Base-by-base conservation (phyloP, 352 stramenopile genomes). In the Globisporangium paddicum region DNA sequence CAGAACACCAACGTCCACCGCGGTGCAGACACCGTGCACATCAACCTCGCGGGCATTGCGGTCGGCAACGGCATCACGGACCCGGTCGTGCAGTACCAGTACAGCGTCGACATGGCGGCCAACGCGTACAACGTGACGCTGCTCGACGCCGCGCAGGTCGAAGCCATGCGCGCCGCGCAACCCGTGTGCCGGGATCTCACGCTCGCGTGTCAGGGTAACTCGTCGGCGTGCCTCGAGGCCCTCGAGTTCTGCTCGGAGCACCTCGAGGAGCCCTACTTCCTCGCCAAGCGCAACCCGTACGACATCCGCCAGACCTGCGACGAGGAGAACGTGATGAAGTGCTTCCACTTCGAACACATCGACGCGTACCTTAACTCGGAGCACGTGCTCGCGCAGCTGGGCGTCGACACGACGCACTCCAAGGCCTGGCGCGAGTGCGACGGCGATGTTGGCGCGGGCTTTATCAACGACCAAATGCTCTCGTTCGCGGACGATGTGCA, bases 381-480 rank as follows among this genome's bases (percentile, higher is more conserved):
- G 18, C 46, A 32, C 28, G 67, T 77, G n/a, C 32, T 79, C 14
- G 19, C 45, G 26, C 37, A 71, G 10, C 63, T 88, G 30, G 62
- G 68, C 8, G 60, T 89, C 14, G 68, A 90, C 55, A 67, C 72
- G 13, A 55, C 66, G 44, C 70, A 76, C 50, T 76, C 76, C 0
- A 71, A 84, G 53, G 53, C 80, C 34, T 99, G 96, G 96, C 62
- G 88, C 25, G 82, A 89, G 30, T 99, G 96, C 62, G 97, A 98
- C 75, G 89, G 87, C 58, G 74, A 86, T 3, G 89, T 99, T n/a
- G 95, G 96, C 56, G 63, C 82, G 40, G 77, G 87, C 8, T 98
- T 99, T 60, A 72, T 60, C 25, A 72, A 77, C 34, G 95, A 99
- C 66, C 95, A 93, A 79, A 98, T 99, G 93, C 82, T 96, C 57